A percentile compares a stretch with the other conserved stretches of the same genome.
Evolutionary conservation across 2,329 filamentous ascomycete species (phyloP).

Genomic region (Gaeumannomyces tritici): DNA sequence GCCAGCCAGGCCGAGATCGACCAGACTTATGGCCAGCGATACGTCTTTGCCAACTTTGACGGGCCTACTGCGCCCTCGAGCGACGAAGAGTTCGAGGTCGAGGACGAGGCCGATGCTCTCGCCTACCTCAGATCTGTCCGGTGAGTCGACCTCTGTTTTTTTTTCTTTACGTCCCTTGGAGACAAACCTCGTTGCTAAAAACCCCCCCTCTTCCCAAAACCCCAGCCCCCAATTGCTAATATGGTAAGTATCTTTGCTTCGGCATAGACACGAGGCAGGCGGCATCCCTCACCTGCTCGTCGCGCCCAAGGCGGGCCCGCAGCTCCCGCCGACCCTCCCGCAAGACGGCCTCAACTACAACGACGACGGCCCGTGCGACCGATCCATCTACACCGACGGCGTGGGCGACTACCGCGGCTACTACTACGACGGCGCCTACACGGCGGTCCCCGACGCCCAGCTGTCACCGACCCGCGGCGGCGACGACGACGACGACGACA

Average conservation of each 20-base stretch:
- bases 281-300: conserved; percentile 63
- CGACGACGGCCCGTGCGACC: conserved; percentile 22
- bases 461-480: conserved; percentile 12
- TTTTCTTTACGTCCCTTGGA: conserved; percentile 1
- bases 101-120: conserved; percentile 57
- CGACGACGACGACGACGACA: conserved; percentile 12
- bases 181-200: conserved; percentile 18
- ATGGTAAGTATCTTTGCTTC: conserved; percentile 29
- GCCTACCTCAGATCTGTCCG: conserved; percentile 63
- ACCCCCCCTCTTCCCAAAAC: conserved; percentile 8
- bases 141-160: conserved; percentile 34
- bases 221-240: conserved; percentile 30
- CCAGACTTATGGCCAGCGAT: conserved; percentile 57
- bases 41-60: conserved; percentile 58
- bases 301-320: conserved; percentile 46
- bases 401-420: conserved; percentile 49
- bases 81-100: conserved; percentile 55
- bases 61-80: conserved; percentile 29
- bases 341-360: conserved; percentile 21
- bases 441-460: conserved; percentile 42
- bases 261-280: conserved; percentile 61
- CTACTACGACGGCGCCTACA: conserved; percentile 73
- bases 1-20: conserved; percentile 1
- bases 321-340: conserved; percentile 27
- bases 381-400: conserved; percentile 36